Conservation (phyloP, 768 basidiomycete genomes). For the Hypholoma sublateritium region DNA sequence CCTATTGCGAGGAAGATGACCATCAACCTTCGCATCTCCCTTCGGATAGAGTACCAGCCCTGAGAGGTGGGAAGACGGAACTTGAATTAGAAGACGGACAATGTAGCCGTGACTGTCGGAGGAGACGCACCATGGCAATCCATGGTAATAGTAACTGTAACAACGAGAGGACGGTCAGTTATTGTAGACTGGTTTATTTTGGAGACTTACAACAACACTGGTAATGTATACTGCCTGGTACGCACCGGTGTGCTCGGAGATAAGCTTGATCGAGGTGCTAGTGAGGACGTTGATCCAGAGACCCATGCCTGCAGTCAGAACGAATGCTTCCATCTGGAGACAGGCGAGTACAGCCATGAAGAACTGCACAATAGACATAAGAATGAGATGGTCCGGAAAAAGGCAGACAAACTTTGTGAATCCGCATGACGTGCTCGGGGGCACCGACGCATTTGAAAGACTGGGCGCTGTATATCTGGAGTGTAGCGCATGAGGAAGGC, state of each 20-base stretch:
- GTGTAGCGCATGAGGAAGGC: neutral
- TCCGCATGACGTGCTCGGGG: conserved; percentile 44
- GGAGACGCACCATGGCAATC: conserved; percentile 44
- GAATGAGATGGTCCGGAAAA: neutral
- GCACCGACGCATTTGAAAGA: conserved; percentile 56
- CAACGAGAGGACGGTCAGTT: neutral
- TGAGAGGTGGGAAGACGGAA: conserved; percentile 14
- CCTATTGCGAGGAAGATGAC: conserved; percentile 41
- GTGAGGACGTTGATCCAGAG: conserved; percentile 59
- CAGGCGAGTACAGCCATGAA: conserved; percentile 55
- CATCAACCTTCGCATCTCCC: conserved; percentile 43
- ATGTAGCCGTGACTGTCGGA: neutral
- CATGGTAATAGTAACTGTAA: conserved; percentile 48
- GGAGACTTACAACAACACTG: conserved; percentile 42
- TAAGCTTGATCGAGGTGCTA: conserved; percentile 41
- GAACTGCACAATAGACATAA: conserved; percentile 30
- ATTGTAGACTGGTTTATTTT: neutral
- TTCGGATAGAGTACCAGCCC: conserved; percentile 56
- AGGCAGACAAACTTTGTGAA: conserved; percentile 42
- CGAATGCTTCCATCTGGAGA: conserved; percentile 54
- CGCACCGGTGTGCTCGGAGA: conserved; percentile 38
- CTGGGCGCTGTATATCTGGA: conserved; percentile 43
- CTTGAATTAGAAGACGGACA: neutral
- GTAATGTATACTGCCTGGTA: conserved; percentile 47
- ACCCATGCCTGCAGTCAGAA: conserved; percentile 46